Conservation (phyloP, 768 basidiomycete genomes). For the Leccinum ochraceum region DNA sequence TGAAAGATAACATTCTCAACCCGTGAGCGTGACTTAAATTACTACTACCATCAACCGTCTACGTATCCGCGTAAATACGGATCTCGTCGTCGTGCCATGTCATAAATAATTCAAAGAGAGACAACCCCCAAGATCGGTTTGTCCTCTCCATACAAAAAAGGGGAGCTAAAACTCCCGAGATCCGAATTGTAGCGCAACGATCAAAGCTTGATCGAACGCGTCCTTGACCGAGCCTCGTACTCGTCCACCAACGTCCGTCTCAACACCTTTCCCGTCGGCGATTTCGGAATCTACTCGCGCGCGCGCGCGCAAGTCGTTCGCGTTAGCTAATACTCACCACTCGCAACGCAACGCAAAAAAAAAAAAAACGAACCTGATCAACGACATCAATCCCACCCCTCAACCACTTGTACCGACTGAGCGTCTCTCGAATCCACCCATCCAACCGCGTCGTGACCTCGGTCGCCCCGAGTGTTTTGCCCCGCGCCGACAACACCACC, state of each 20-base stretch:
- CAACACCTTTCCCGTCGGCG: constrained; percentile 71
- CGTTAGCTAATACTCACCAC: neutral
- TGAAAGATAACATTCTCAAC: too few relatives aligned
- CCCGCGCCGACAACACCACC: constrained; percentile 63
- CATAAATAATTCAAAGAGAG: neutral
- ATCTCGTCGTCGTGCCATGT: neutral
- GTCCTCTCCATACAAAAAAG: too few relatives aligned
- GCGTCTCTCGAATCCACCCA: constrained; percentile 57
- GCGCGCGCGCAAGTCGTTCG: neutral
- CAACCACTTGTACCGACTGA: constrained; percentile 78
- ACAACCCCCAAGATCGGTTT: too few relatives aligned
- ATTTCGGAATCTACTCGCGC: constrained; percentile 58
- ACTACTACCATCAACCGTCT: too few relatives aligned
- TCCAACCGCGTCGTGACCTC: constrained; percentile 50
- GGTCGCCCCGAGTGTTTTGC: constrained; percentile 47
- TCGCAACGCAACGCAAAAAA: too few relatives aligned
- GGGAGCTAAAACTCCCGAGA: too few relatives aligned
- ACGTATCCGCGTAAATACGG: neutral
- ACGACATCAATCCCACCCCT: constrained; percentile 71
- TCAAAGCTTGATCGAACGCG: constrained; percentile 29
- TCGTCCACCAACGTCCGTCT: constrained; percentile 60
- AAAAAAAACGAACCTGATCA: constrained; percentile 46
- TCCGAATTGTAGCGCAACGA: too few relatives aligned
- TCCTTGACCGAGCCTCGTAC: constrained; percentile 42
- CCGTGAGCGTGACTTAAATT: too few relatives aligned